Conservation (phyloP, 2,329 filamentous ascomycete genomes). For the Pseudocercospora macadamiae region DNA sequence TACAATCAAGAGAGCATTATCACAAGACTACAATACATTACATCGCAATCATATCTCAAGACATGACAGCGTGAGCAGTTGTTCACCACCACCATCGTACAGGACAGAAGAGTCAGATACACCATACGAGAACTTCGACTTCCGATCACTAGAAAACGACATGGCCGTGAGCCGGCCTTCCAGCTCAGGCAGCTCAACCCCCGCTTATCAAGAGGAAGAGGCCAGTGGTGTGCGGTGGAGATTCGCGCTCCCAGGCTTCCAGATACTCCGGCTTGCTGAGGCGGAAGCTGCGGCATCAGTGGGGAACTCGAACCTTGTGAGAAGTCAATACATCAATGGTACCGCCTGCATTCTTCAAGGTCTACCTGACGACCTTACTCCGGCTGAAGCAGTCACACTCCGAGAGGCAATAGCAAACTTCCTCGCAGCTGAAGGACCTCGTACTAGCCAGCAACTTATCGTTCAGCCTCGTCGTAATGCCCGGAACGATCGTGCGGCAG, state of each 20-base stretch:
- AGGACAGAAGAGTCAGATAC: slow-evolving; percentile 16
- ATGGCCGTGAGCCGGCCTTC: slow-evolving; percentile 25
- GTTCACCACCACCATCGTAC: slow-evolving; percentile 44
- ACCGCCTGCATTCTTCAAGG: slow-evolving; percentile 66
- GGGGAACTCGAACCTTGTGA: slow-evolving; percentile 55
- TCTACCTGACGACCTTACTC: slow-evolving; percentile 60
- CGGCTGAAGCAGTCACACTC: slow-evolving; percentile 57
- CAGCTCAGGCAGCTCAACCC: slow-evolving; percentile 25
- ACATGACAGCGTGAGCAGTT: slow-evolving; percentile 28
- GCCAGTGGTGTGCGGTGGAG: slow-evolving; percentile 53
- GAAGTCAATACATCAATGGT: slow-evolving; percentile 67
- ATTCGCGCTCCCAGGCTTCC: slow-evolving; percentile 55
- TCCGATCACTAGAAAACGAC: slow-evolving; percentile 12
- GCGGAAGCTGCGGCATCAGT: slow-evolving; percentile 46
- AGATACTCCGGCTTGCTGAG: slow-evolving; percentile 50
- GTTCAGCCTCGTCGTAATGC: too few relatives aligned
- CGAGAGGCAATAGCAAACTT: slow-evolving; percentile 53
- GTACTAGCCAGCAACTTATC: slow-evolving; percentile 4
- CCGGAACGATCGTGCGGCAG: slow-evolving; percentile 32
- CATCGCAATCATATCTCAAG: slow-evolving; percentile 10
- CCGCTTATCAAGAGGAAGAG: slow-evolving; percentile 14
- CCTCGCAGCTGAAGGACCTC: background rate
- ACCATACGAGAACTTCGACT: slow-evolving; percentile 16
- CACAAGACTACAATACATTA: slow-evolving; percentile 8
- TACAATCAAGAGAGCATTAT: slow-evolving; percentile 42